These are phyloP conservation scores for Oryza longistaminata DNA, from an alignment of 176 grass and related monocot species.

Conservation along the genomic window DNA sequence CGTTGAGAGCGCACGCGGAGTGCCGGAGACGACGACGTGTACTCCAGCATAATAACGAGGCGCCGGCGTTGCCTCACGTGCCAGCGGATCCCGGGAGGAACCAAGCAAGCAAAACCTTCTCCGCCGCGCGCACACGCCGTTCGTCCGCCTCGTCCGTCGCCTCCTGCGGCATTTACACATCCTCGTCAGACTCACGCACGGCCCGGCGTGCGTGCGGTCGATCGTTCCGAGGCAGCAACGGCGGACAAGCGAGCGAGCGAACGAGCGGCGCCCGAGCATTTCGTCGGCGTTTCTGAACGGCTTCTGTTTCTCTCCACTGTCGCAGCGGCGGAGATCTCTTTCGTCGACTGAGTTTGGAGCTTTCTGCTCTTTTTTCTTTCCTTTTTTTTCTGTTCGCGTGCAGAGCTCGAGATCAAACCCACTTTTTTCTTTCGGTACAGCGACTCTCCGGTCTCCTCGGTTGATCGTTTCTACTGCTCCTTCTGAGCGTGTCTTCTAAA, in stretches of 20 bases:
- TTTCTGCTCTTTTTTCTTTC: not conserved
- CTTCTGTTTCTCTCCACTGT: not conserved
- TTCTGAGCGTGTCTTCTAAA: not conserved
- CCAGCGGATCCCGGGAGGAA: no score
- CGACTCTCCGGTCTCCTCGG: not conserved
- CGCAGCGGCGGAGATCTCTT: not conserved
- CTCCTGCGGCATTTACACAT: no score
- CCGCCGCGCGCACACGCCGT: not conserved
- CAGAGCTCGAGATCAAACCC: not conserved
- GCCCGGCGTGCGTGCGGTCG: not conserved
- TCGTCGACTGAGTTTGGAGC: not conserved
- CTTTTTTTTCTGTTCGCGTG: not conserved
- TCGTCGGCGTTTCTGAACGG: not conserved
- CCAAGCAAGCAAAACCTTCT: not conserved
- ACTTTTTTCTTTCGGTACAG: not conserved
- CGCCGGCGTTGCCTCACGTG: conserved; percentile 10
- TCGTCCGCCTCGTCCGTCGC: not conserved
- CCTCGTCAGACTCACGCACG: not conserved
- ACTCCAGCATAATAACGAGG: not conserved
- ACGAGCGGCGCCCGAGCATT: not conserved
- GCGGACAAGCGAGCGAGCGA: not conserved
- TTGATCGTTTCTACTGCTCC: not conserved
- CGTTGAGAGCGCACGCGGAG: not conserved
- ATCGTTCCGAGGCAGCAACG: not conserved
- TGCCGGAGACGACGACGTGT: not conserved